Evolutionary conservation across 805 yeast genomes (phyloP).

Genomic region (Lipomyces starkeyi): DNA sequence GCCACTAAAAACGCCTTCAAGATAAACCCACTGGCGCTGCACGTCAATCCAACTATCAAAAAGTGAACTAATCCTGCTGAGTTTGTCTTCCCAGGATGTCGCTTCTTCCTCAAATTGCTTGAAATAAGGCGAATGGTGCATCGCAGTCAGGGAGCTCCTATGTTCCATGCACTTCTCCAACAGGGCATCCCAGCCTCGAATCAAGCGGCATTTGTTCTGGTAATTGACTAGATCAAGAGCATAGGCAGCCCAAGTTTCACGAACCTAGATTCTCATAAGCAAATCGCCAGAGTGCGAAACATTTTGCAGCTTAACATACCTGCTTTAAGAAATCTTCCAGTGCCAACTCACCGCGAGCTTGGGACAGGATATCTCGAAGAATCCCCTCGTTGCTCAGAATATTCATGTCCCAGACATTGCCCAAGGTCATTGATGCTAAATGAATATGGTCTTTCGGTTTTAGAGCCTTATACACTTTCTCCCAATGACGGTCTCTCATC

Average conservation of each 20-base stretch:
- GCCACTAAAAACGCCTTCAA: slow-evolving; percentile 73
- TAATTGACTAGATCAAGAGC: slow-evolving; percentile 61
- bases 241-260: slow-evolving; percentile 60
- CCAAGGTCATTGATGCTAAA: slow-evolving; percentile 51
- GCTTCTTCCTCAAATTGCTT: slow-evolving; percentile 65
- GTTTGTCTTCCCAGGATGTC: slow-evolving; percentile 57
- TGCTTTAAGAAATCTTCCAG: slow-evolving; percentile 62
- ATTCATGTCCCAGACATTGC: slow-evolving; percentile 67
- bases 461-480: slow-evolving; percentile 28
- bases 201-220: slow-evolving; percentile 58
- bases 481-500: slow-evolving; percentile 74
- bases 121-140: slow-evolving; percentile 72
- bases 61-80: slow-evolving; percentile 58
- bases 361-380: slow-evolving; percentile 58
- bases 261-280: slow-evolving; percentile 46
- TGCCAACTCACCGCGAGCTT: slow-evolving; percentile 74
- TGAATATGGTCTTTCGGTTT: slow-evolving; percentile 41
- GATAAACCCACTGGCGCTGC: slow-evolving; percentile 87
- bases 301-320: slow-evolving; percentile 1
- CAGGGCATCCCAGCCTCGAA: slow-evolving; percentile 70
- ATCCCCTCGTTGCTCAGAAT: slow-evolving; percentile 53
- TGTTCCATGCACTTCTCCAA: slow-evolving; percentile 66
- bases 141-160: slow-evolving; percentile 65
- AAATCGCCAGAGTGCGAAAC: not conserved
- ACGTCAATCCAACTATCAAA: slow-evolving; percentile 80